Base-by-base conservation (phyloP, 805 yeast species). In the Candida maesae region DNA sequence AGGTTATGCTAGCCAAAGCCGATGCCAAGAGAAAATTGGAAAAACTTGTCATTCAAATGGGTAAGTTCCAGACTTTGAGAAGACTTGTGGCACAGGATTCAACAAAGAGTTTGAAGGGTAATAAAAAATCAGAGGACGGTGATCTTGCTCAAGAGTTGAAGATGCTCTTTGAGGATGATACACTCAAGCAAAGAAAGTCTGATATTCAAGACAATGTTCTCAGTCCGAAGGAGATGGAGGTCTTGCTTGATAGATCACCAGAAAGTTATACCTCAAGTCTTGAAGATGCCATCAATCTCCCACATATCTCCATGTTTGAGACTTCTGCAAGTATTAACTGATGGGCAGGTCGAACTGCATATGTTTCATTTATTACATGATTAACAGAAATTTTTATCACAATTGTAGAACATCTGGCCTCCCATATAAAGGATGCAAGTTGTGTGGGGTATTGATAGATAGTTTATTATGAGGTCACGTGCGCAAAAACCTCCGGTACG, bases 21-120 rank as follows among this genome's bases (percentile, higher is more conserved):
- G 84, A 82, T 30, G 74, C 83, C 18, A 93, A 93, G 63, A 72
- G 95, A 45, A 77, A 76, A 43, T 69, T 90, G 44, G 96, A 88
- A 51, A 79, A 77, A 54, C 60, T 86, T 53, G 87, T 88, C 18
- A 83, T 83, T 41, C 82, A 80, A 51, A 58, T 76, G 66, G 89
- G 89, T 3, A 64, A 68, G 27, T 78, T 78, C 53, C 73, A 71
- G 45, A 68, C 67, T 26, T 60, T 70, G 42, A 61, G 56, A 31
- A 65, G 63, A 38, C 53, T 64, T 33, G 65, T 70, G 10, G 52
- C 57, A 56, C 61, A 45, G 47, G 66, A 44, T 51, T 60, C 15
- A 42, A 53, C 37, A 36, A 51, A 40, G 49, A 25, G 28, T 8
- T 6, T 43, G 36, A 46, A 52, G 23, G 42, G 54, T 17, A 46